A percentile compares a stretch with the other conserved stretches of the same genome.
Conservation (phyloP, 352 stramenopile species). For the Globisporangium echinulatum region DNA sequence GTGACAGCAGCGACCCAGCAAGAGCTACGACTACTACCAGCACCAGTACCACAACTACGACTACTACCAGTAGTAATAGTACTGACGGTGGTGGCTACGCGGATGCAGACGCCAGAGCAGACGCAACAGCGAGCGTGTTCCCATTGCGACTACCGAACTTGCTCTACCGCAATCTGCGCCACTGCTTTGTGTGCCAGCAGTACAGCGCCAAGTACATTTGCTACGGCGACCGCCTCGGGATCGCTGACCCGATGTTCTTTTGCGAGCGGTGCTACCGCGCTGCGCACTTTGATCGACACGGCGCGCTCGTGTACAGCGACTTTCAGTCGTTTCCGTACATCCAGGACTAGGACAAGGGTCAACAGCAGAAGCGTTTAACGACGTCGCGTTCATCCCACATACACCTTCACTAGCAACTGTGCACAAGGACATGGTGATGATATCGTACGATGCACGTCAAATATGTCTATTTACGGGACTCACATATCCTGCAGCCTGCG, state of each 20-base stretch:
- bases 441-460: no score
- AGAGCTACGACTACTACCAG: neutral
- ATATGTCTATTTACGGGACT: no score
- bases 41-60: constrained; percentile 6
- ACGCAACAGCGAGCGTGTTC: constrained; percentile 22
- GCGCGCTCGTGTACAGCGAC: constrained; percentile 54
- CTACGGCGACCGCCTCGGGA: constrained; percentile 59
- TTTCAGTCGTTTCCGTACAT: constrained; percentile 70
- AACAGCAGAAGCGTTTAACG: neutral
- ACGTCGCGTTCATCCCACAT: no score
- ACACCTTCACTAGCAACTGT: no score
- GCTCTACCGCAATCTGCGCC: constrained; percentile 39
- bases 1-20: neutral
- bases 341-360: constrained; percentile 34
- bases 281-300: constrained; percentile 52
- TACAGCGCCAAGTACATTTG: constrained; percentile 77
- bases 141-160: constrained; percentile 57
- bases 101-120: neutral
- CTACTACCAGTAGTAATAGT: neutral
- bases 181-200: constrained; percentile 67
- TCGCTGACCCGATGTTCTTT: constrained; percentile 73
- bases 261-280: constrained; percentile 66
- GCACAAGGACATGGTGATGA: no score
- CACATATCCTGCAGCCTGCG: no score
- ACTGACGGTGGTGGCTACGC: no score